phyloP scores from a whole-genome alignment of 305 asterid species.

The Fraxinus angustifolia region DNA sequence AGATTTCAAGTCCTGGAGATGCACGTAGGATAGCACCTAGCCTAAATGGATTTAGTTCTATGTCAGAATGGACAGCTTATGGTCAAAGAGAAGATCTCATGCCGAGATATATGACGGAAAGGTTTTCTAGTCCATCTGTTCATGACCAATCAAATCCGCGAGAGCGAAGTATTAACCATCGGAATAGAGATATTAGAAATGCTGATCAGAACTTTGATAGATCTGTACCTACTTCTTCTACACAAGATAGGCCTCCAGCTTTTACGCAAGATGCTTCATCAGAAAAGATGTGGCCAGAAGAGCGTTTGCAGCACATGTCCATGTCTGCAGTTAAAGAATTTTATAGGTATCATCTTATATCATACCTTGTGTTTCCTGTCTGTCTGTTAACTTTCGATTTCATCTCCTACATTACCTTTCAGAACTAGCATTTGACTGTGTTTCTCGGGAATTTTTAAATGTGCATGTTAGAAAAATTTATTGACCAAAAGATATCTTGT shows the following conservation, averaged over 20 bases:
- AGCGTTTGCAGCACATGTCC: constrained; percentile 54
- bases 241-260: constrained; percentile 38
- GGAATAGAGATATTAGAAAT: constrained; percentile 46
- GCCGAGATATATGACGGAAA: constrained; percentile 52
- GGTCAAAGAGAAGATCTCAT: constrained; percentile 56
- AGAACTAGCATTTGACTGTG: not conserved
- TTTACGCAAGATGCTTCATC: constrained; percentile 37
- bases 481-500: not conserved
- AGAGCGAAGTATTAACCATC: constrained; percentile 32
- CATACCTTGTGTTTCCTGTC: not conserved
- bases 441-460: not conserved
- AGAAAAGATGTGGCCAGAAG: constrained; percentile 54
- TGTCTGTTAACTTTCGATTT: not conserved
- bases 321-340: constrained; percentile 73
- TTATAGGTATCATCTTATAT: constrained; percentile 55
- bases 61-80: constrained; percentile 51
- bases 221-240: constrained; percentile 35
- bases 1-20: constrained; percentile 41
- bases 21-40: constrained; percentile 50
- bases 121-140: constrained; percentile 38
- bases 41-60: constrained; percentile 57
- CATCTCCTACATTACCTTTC: not conserved
- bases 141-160: constrained; percentile 42
- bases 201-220: constrained; percentile 48
- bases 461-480: not conserved